Evolutionary conservation across 2,329 filamentous ascomycete genomes (phyloP), one percentile per base, ranked within the genome.

Genomic region (Pseudogymnoascus sp.): DNA sequence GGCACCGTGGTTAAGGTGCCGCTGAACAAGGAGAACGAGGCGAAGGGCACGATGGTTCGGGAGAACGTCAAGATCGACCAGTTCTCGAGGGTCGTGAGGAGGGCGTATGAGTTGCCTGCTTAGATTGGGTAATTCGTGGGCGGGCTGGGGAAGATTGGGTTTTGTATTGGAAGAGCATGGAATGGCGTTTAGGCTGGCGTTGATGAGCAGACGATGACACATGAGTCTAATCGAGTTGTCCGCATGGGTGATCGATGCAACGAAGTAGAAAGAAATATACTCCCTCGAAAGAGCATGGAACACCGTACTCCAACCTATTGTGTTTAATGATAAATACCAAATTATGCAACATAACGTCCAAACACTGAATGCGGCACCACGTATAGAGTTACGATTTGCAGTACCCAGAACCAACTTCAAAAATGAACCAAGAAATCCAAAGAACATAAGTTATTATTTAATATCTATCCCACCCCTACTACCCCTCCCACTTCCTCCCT

Each of bases 1-100:
- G 81, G 81, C 31, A 74, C 75, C n/a, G 73, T 79, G 46, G 87
- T 97, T 67, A 85, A 85, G 75, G 85, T 99, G 63, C 95, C 95
- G 63, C 81, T 88, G 73, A 99, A 99, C 81, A 90, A 95, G 74
- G 95, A 99, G 79, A 97, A 97, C 76, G 93, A 97, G 84, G 95
- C 92, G 50, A 91, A 96, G 82, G 95, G 95, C 77, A 89, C 92
- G 42, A 90, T 97, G 76, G 96, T 97, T 73, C 86, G 93, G 71
- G 95, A 99, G 82, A 93, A 95, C 69, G 95, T 99, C 73, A 91
- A 89, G 77, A 88, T 96, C 65, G 90, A 95, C 70, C 91, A 91
- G 80, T 93, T 93, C 77, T 81, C 85, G 61, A 83, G 91, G 69
- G 87, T 96, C 66, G 86, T 96, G 67, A 84, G 89, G 77, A 84